Percentiles rank a stretch among this genome's conserved stretches.
These are phyloP conservation scores for Beauveria sp. DNA, from an alignment of 2,329 filamentous ascomycete species.

Conservation along the genomic window DNA sequence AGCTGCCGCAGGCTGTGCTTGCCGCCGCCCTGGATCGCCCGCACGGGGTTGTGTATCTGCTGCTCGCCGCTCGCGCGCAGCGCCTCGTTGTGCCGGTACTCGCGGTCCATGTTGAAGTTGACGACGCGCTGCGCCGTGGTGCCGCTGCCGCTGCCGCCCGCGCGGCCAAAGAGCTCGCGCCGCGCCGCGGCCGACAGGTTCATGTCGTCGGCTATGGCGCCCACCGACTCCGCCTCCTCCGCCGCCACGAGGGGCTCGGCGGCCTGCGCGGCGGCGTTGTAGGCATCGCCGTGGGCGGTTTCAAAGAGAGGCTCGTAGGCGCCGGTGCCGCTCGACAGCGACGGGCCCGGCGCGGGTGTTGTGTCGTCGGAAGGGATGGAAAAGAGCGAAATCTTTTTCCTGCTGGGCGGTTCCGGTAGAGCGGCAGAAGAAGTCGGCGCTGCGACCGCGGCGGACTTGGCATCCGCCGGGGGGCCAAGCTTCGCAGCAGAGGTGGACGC, in stretches of 20 bases:
- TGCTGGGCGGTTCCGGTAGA: conserved; percentile 21
- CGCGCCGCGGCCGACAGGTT: conserved; percentile 70
- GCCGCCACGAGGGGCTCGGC: conserved; percentile 21
- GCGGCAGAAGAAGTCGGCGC: conserved; percentile 16
- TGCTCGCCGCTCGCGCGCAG: conserved; percentile 63
- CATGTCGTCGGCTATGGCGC: conserved; percentile 65
- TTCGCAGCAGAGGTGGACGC: conserved; percentile 30
- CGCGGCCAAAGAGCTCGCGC: conserved; percentile 78
- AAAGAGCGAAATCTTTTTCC: conserved; percentile 60
- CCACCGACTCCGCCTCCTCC: conserved; percentile 39
- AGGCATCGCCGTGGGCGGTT: conserved; percentile 24
- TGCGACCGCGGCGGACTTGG: not conserved
- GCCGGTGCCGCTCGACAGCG: conserved; percentile 16
- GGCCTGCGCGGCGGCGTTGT: conserved; percentile 20
- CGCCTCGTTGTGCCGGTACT: conserved; percentile 80
- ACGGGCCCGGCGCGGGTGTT: conserved; percentile 11
- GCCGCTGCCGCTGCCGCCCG: conserved; percentile 17
- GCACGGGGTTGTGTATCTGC: conserved; percentile 73
- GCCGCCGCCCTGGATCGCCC: conserved; percentile 63
- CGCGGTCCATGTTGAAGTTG: conserved; percentile 81
- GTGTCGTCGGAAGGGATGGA: conserved; percentile 44
- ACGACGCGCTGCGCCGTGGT: conserved; percentile 51
- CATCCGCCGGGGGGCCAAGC: conserved; percentile 4
- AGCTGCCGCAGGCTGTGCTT: conserved; percentile 88
- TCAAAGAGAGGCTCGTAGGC: conserved; percentile 48